Base-by-base conservation (phyloP, 1,284 basidiomycete genomes). In the Cryptococcus hybrid region DNA sequence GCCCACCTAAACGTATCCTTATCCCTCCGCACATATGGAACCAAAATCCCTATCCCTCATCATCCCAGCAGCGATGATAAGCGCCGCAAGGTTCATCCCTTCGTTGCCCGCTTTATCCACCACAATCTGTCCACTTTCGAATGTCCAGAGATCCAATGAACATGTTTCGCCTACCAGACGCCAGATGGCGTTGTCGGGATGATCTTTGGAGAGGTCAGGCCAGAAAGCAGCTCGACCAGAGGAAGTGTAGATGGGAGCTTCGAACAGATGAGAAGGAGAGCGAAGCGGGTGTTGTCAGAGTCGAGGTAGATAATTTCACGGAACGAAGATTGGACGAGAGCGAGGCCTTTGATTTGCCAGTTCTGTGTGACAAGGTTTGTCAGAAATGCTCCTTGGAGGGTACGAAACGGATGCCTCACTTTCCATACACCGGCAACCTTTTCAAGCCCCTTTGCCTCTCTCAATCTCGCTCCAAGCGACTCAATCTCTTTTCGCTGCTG, bases 151-250 rank as follows among this genome's bases (percentile, higher is more conserved):
- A 40, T 71, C 59, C 5, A 79, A 68, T 7, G 66, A 60, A 59
- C 81, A 82, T 13, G 67, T 61, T n/a, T 78, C 69, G 30, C 79
- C 78, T 6, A 81, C 61, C 37, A 80, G 47, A n/a, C 80, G 70
- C 78, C 79, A 82, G 55, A 82, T 76, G 11, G 80, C 78, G 58
- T 82, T 82, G 51, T 78, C 68, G 4, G 79, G 74, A 53, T 80
- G 76, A 56, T 81, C 80, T 57, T 79, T 80, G 47, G 73, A 78
- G 47, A 80, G 65, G 61, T 81, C 80, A 11, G 80, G 80, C 80
- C 80, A 82, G 59, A 82, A 80, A 35, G 78, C 81, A 1, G 78
- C 76, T 11, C 73, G 63, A 7, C 75, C 79, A n/a, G 69, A 59
- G 3, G 67, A 55, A 12, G 57, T 56, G 66, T 80, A 81, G 3